phyloP scores from a whole-genome alignment of 139 green algal species.

The Pleodorina starrii region DNA sequence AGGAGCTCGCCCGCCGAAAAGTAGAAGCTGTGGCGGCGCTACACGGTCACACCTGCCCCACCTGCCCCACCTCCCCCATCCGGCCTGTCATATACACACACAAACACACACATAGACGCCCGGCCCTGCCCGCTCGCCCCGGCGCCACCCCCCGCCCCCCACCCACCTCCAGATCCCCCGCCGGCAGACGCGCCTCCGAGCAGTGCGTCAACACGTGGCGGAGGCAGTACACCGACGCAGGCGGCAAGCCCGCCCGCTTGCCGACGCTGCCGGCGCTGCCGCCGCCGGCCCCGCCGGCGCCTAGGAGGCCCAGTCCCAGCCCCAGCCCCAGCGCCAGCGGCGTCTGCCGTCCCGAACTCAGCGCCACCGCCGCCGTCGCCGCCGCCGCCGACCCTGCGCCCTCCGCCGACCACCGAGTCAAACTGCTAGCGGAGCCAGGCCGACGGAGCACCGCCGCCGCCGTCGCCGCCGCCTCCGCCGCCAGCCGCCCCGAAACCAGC shows the following conservation, averaged over 20 bases:
- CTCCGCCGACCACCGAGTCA: background rate
- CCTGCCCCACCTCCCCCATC: too few species aligned
- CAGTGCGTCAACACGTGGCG: background rate
- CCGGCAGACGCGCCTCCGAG: background rate
- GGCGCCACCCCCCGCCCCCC: background rate
- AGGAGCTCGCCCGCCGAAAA: too few species aligned
- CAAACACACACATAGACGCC: background rate
- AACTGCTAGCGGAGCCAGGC: background rate
- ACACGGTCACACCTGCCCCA: too few species aligned
- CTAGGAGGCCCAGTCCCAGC: background rate
- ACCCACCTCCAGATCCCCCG: slow-evolving; percentile 14
- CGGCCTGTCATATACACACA: background rate
- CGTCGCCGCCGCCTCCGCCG: background rate
- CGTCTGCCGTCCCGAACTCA: background rate
- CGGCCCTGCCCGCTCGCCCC: too few species aligned
- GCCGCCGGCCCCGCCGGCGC: too few species aligned
- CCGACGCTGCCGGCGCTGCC: background rate
- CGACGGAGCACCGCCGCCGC: background rate
- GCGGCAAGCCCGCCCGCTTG: background rate
- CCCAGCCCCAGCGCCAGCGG: background rate
- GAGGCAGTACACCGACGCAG: slow-evolving; percentile 5
- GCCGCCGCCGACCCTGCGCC: background rate
- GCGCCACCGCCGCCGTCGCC: background rate
- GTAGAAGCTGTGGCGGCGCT: too few species aligned
- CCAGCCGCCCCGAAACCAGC: background rate